These are phyloP conservation scores for Alternaria arborescens DNA, from an alignment of 2,329 filamentous ascomycete species.

Conservation along the genomic window DNA sequence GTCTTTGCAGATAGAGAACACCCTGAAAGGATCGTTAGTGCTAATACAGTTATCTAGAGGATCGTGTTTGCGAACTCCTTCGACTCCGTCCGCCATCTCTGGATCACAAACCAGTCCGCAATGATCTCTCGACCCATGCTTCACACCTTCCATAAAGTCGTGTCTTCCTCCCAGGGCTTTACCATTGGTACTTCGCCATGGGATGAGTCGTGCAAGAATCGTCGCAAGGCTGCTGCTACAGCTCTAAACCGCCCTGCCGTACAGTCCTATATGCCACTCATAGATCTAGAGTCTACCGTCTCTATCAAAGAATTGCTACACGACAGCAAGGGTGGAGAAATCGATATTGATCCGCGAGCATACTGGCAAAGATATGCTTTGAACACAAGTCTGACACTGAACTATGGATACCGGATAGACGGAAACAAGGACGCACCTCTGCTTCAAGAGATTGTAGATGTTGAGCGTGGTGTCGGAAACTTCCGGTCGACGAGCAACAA, in stretches of 20 bases:
- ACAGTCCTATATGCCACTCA: constrained; percentile 82
- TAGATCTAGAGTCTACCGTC: constrained; percentile 76
- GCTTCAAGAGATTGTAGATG: constrained; percentile 75
- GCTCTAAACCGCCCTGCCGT: constrained; percentile 79
- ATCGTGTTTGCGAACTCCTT: constrained; percentile 83
- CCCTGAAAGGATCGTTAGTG: neutral
- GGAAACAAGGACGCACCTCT: constrained; percentile 73
- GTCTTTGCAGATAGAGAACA: neutral
- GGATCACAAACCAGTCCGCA: constrained; percentile 80
- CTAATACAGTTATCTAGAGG: constrained; percentile 54
- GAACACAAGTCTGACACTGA: constrained; percentile 79
- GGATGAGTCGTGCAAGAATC: constrained; percentile 80
- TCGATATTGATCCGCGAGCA: constrained; percentile 73
- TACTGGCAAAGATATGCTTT: constrained; percentile 80
- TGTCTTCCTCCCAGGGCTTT: constrained; percentile 78
- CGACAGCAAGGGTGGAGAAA: constrained; percentile 68
- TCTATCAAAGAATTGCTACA: constrained; percentile 76
- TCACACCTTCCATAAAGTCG: constrained; percentile 82
- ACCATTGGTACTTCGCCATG: constrained; percentile 86
- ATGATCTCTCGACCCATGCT: constrained; percentile 80
- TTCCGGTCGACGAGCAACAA: constrained; percentile 83
- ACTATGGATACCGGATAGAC: constrained; percentile 80
- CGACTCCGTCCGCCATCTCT: constrained; percentile 75
- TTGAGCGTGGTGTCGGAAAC: constrained; percentile 78
- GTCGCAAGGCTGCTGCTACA: constrained; percentile 80